phyloP scores from a whole-genome alignment of 2,329 filamentous ascomycete genomes.

The Furcasterigmium sp. region DNA sequence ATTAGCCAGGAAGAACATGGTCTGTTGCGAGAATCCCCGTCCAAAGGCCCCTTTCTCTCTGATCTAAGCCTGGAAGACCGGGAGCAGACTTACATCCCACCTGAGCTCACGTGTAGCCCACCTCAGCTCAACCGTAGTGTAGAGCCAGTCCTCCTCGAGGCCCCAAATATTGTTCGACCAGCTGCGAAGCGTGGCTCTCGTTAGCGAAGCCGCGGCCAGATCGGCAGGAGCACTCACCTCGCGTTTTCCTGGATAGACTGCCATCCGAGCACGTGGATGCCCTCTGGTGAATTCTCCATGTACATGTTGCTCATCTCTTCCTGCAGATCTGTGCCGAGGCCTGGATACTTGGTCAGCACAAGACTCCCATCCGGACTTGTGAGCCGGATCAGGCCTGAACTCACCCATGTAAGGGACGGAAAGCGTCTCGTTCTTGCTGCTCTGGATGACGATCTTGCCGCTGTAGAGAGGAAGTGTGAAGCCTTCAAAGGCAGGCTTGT shows the following conservation, averaged over 20 bases:
- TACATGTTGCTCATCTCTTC: slow-evolving; percentile 1
- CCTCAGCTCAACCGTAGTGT: slow-evolving; percentile 51
- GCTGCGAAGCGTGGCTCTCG: background rate
- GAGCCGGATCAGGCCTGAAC: background rate
- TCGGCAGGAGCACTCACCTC: background rate
- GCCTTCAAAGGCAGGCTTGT: background rate
- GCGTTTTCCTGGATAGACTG: background rate
- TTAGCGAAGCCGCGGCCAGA: background rate
- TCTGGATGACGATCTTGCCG: slow-evolving; percentile 1
- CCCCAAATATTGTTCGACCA: background rate
- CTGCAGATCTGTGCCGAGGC: background rate
- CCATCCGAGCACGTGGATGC: background rate
- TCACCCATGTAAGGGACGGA: slow-evolving; percentile 1
- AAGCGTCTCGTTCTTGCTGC: background rate
- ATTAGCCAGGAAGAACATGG: background rate
- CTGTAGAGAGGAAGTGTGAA: slow-evolving; percentile 1
- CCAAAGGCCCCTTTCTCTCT: no score
- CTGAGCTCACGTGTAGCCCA: slow-evolving; percentile 7
- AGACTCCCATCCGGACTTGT: background rate
- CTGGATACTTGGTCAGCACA: background rate
- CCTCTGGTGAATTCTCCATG: background rate
- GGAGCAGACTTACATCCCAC: background rate
- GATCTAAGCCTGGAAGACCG: background rate
- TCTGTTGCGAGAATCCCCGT: no score
- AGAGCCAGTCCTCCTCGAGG: background rate